Percentiles rank a stretch among this genome's conserved stretches.
Evolutionary conservation across 2,329 filamentous ascomycete genomes (phyloP).

Genomic region (Pseudocercospora macadamiae): DNA sequence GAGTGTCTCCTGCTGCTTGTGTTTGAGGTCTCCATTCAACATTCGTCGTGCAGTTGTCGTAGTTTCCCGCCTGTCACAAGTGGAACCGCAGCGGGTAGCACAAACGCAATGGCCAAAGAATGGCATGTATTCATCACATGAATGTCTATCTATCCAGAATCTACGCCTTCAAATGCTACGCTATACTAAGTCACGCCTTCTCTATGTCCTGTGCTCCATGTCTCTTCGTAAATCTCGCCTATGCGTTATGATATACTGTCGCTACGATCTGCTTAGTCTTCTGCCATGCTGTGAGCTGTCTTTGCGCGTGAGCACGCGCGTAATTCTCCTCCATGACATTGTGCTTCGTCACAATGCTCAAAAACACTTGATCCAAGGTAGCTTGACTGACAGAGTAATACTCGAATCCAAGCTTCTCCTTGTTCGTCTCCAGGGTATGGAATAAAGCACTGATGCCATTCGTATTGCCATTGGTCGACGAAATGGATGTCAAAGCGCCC

Average conservation of each 20-base stretch:
- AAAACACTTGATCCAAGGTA: conserved; percentile 87
- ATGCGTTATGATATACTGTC: conserved; percentile 29
- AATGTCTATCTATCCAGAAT: not conserved
- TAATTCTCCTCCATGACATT: conserved; percentile 72
- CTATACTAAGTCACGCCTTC: not conserved
- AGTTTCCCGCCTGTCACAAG: too few species aligned
- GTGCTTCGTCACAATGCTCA: conserved; percentile 80
- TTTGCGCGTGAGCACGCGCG: conserved; percentile 24
- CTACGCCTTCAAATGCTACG: not conserved
- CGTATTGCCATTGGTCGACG: conserved; percentile 7
- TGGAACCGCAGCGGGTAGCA: too few species aligned
- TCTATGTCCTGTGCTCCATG: not conserved
- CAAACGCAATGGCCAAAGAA: too few species aligned
- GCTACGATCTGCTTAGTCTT: conserved; percentile 18
- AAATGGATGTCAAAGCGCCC: conserved; percentile 9
- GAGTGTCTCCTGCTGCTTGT: too few species aligned
- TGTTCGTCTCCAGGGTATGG: conserved; percentile 71
- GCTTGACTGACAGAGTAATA: conserved; percentile 85
- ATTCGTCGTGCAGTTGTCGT: too few species aligned
- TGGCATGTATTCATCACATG: too few species aligned
- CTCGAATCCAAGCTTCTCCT: conserved; percentile 70
- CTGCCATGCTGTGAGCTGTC: conserved; percentile 19
- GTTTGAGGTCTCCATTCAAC: too few species aligned
- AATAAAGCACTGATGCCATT: conserved; percentile 69
- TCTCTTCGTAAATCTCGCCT: not conserved